Percentiles rank a stretch among this genome's conserved stretches.
Evolutionary conservation across 2,329 filamentous ascomycete genomes (phyloP).

Genomic region (Cytospora schulzeri): DNA sequence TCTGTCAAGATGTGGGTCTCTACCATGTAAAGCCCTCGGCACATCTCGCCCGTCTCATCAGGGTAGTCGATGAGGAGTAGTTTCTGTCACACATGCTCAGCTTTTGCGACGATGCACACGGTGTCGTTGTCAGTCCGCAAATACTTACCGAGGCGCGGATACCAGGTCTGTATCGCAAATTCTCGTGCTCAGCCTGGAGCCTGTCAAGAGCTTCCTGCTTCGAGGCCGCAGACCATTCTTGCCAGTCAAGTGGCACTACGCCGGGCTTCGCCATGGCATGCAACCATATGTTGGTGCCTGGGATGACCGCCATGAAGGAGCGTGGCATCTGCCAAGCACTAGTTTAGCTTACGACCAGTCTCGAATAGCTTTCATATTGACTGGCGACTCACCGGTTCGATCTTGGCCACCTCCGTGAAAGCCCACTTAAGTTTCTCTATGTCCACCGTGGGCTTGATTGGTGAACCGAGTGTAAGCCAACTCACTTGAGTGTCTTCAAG

Average conservation of each 20-base stretch:
- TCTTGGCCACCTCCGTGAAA: constrained; percentile 6
- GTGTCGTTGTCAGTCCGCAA: not conserved
- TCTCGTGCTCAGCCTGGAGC: constrained; percentile 9
- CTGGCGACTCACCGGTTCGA: constrained; percentile 2
- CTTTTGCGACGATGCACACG: not conserved
- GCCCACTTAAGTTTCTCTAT: constrained; percentile 12
- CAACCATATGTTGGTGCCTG: not conserved
- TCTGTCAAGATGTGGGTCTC: constrained; percentile 7
- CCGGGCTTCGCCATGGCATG: constrained; percentile 10
- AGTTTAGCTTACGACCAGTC: not conserved
- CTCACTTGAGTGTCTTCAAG: not conserved
- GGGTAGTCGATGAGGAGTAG: constrained; percentile 7
- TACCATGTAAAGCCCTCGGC: not conserved
- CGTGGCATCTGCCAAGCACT: constrained; percentile 1
- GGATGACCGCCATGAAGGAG: not conserved
- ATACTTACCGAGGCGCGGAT: constrained; percentile 4
- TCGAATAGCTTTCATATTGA: not conserved
- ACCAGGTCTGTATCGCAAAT: constrained; percentile 1
- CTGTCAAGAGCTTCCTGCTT: not conserved
- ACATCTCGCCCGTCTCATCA: not conserved
- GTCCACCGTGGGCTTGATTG: not conserved
- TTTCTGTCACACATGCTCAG: not conserved
- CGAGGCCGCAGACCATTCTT: constrained; percentile 9
- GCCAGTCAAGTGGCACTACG: not conserved
- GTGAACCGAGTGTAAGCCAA: constrained; percentile 5